Conservation (phyloP, 176 grass and related monocot genomes). For the Puya raimondii region DNA sequence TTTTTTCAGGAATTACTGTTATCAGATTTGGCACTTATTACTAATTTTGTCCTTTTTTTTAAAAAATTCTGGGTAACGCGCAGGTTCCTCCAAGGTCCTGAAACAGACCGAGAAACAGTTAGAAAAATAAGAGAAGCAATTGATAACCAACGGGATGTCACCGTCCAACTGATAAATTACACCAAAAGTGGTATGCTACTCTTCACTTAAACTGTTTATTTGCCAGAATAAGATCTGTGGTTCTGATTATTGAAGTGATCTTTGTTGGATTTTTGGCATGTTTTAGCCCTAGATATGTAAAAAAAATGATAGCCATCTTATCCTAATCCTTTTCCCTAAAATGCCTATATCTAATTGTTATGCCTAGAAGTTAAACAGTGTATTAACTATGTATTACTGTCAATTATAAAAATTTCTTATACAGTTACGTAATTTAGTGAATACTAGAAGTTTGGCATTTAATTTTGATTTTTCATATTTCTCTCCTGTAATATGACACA, state of each 20-base stretch:
- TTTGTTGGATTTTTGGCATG: not conserved
- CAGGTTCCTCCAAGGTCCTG: conserved; percentile 91
- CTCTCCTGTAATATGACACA: not conserved
- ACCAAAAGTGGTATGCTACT: conserved; percentile 66
- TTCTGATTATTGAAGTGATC: not conserved
- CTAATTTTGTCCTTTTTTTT: too few species aligned
- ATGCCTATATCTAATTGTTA: not conserved
- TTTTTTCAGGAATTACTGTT: too few species aligned
- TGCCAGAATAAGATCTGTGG: not conserved
- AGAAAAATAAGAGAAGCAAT: conserved; percentile 90
- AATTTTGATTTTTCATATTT: conserved; percentile 11
- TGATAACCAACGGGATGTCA: conserved; percentile 77
- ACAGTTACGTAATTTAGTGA: not conserved
- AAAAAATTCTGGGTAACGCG: not conserved
- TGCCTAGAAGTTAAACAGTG: not conserved
- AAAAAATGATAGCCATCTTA: not conserved
- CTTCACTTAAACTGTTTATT: conserved; percentile 1
- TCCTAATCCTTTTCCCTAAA: not conserved
- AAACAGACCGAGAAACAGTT: conserved; percentile 63
- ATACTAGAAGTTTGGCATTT: not conserved
- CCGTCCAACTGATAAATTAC: conserved; percentile 93
- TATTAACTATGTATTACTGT: not conserved
- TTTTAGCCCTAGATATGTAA: not conserved
- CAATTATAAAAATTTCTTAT: not conserved
- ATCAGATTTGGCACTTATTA: too few species aligned